Base-by-base conservation (phyloP, 257 asterid species). In the Voacanga thouarsii region DNA sequence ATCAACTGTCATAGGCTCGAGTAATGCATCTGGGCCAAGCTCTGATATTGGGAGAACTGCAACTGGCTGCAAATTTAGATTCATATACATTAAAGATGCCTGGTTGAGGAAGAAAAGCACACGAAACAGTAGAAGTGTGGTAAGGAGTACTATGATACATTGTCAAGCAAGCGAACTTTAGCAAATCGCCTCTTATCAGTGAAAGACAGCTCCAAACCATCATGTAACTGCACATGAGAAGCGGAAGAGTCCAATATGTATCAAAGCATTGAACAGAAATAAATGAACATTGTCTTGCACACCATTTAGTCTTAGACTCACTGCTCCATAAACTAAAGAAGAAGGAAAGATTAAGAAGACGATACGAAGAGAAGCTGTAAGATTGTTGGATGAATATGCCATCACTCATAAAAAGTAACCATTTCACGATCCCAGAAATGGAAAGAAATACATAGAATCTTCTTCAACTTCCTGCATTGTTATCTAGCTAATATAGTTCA, bases 121-220 rank as follows among this genome's bases (percentile, higher is more conserved):
- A 57, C 78, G 14, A 80, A 68, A 57, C 4, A 19, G 74, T 68
- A 74, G 30, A 69, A 51, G 72, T 66, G 26, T 30, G 74, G 71
- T 60, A 49, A 81, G 78, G 75, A 71, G 78, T 60, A 82, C 68
- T 81, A 72, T 75, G 69, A 72, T 93, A 96, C 99, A 88, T 92
- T 86, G 70, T 91, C 92, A 74, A 96, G 94, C 85, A 89, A 86
- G 59, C 98, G 97, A 80, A 96, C 98, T 92, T 82, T 90, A 39
- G 98, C 99, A 84, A 96, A 92, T 80, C 98, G 91, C 90, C 99
- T 93, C 88, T 93, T 96, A 90, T 96, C 99, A 79, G 97, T 96
- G 81, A 96, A 93, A 23, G 98, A 93, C 85, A 96, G 86, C 82
- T 92, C 99, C 90, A 95, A 68, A 45, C 99, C 98, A 88, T 93